Evolutionary conservation across 306 rosid genomes (phyloP).

Genomic region (Citrullus amarus): DNA sequence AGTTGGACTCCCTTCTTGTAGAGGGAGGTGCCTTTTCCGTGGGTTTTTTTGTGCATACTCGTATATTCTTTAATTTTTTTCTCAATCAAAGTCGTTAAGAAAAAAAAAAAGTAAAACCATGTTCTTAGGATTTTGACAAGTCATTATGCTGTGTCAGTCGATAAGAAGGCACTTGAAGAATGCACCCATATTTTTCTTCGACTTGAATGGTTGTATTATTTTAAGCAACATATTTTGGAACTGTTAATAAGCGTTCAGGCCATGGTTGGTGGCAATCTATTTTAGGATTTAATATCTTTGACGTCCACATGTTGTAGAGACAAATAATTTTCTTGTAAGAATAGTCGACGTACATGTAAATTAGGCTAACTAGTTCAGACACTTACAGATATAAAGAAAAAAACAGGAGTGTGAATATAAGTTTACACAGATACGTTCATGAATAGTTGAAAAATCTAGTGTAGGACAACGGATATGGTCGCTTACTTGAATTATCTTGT

Average conservation of each 20-base stretch:
- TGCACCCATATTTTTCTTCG: background rate
- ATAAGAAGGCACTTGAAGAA: background rate
- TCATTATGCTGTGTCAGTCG: background rate
- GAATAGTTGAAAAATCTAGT: background rate
- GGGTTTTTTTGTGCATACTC: no score
- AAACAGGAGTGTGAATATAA: background rate
- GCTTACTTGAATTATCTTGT: background rate
- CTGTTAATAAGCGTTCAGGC: background rate
- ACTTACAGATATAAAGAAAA: background rate
- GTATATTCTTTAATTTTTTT: no score
- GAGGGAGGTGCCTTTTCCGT: no score
- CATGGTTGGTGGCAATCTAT: background rate
- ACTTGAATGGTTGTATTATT: background rate
- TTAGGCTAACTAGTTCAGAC: background rate
- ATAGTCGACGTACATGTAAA: background rate
- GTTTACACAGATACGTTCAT: background rate
- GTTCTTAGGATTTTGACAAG: background rate
- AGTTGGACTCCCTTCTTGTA: no score
- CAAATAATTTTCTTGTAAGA: background rate
- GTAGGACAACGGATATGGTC: background rate
- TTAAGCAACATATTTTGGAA: background rate
- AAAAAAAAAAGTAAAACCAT: no score
- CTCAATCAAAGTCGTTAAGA: no score
- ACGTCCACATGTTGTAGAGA: background rate
- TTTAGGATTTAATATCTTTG: background rate